phyloP scores from a whole-genome alignment of 2,329 filamentous ascomycete species.

The Nigrograna mackinnonii region DNA sequence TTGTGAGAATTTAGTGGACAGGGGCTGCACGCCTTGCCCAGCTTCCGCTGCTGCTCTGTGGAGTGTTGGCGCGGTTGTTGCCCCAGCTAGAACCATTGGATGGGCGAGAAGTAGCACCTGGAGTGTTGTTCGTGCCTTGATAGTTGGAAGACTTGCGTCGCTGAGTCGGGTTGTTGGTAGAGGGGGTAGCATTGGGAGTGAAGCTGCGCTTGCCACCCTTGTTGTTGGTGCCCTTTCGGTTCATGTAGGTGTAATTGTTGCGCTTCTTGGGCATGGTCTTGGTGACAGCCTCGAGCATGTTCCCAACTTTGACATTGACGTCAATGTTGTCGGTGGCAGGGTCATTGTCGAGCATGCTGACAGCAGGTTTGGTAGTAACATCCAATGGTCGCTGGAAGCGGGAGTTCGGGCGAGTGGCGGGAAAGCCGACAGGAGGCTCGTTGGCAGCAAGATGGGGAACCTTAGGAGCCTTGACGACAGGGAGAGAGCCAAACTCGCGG shows the following conservation, averaged over 20 bases:
- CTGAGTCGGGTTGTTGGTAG: conserved; percentile 22
- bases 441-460: conserved; percentile 36
- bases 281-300: conserved; percentile 27
- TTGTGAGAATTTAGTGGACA: conserved; percentile 19
- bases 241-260: not conserved
- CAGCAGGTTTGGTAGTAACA: conserved; percentile 24
- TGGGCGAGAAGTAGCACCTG: conserved; percentile 24
- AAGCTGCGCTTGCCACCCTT: conserved; percentile 24
- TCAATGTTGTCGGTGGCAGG: conserved; percentile 27
- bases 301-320: conserved; percentile 26
- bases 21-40: conserved; percentile 29
- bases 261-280: conserved; percentile 30
- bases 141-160: conserved; percentile 35
- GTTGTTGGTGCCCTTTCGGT: conserved; percentile 17
- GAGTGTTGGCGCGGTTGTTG: conserved; percentile 22
- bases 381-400: conserved; percentile 18
- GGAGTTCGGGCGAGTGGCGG: conserved; percentile 14
- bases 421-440: conserved; percentile 29
- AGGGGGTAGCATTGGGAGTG: conserved; percentile 17
- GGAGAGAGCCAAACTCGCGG: conserved; percentile 51
- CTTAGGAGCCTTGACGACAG: conserved; percentile 38
- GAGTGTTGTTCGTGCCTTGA: conserved; percentile 27
- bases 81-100: conserved; percentile 30
- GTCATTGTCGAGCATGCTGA: conserved; percentile 25
- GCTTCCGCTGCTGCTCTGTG: conserved; percentile 15